Base-by-base conservation (phyloP, 805 yeast species). In the Tetrapisispora namnaoensis region DNA sequence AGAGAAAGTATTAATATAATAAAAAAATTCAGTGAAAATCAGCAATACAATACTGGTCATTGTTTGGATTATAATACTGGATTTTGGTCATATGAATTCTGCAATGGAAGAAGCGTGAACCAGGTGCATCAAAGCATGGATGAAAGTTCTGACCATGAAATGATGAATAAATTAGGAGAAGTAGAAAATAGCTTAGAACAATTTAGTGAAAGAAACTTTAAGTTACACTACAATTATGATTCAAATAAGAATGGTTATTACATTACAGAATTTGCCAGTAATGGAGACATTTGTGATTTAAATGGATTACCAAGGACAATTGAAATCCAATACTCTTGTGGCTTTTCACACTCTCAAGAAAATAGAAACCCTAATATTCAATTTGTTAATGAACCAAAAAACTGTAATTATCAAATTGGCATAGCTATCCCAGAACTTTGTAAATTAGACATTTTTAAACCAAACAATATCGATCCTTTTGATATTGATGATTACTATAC, bases 241-340 rank as follows among this genome's bases (percentile, higher is more conserved):
- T 42, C 37, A 11, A 42, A 42, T 14, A 57, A 65, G 20, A 68
- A 66, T n/a, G 59, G 63, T 39, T 60, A 61, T 39, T 63, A 65
- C 43, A 50, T 66, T 3, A 61, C 61, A 44, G 62, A 65, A 41
- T 41, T 49, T 13, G 59, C 80, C 60, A 65, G 64, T 50, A 49
- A 67, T 62, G 93, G 91, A 8, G 75, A 75, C 18, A 47, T 68
- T 4, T 84, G 93, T 64, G 86, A 79, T 55, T 59, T 79, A 44
- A 81, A 85, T 0, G 71, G 71, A 2, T 60, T 65, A 24, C 76
- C 76, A 2, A 71, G 91, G 46, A 58, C 69, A 2, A 67, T 77
- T 3, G 84, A 80, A 49, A 66, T 84, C 5, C 74, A 73, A 44
- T 82, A 77, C 59, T 67, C 70, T 38, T 84, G 91, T 62, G 71